phyloP scores from a whole-genome alignment of 1,284 basidiomycete genomes.

The Cryptococcus neoformans region DNA sequence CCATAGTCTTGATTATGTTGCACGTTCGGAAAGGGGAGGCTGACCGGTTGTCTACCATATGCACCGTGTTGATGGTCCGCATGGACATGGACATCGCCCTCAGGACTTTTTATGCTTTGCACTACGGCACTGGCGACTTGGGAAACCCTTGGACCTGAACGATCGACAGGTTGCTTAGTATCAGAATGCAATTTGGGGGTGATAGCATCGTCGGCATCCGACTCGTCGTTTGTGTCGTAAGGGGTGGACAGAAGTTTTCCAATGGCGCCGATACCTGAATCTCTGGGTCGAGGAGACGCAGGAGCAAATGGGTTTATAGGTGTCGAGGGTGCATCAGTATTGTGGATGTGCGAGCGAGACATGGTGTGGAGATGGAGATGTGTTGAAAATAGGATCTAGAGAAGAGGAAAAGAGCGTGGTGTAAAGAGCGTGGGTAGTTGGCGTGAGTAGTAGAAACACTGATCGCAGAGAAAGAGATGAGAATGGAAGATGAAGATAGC shows the following conservation, averaged over 20 bases:
- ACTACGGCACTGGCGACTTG: conserved; percentile 2
- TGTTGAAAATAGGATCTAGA: background rate
- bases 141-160: background rate
- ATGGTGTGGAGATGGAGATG: background rate
- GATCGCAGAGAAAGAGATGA: background rate
- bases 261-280: conserved; percentile 20
- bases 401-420: background rate
- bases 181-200: background rate
- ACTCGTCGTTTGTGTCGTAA: conserved; percentile 18
- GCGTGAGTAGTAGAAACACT: background rate
- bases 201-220: conserved; percentile 7
- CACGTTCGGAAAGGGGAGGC: conserved; percentile 16
- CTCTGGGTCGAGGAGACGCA: conserved; percentile 1
- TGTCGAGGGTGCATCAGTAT: conserved; percentile 2
- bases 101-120: conserved; percentile 7
- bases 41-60: conserved; percentile 5
- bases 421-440: background rate
- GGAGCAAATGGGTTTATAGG: conserved; percentile 7
- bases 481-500: background rate
- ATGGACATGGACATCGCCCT: conserved; percentile 6
- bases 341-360: conserved; percentile 7
- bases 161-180: background rate
- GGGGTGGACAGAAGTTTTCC: conserved; percentile 23
- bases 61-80: background rate
- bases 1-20: conserved; percentile 8